Conservation (phyloP, 192 early-diverging fungal genomes). For the Coemansia sp. region DNA sequence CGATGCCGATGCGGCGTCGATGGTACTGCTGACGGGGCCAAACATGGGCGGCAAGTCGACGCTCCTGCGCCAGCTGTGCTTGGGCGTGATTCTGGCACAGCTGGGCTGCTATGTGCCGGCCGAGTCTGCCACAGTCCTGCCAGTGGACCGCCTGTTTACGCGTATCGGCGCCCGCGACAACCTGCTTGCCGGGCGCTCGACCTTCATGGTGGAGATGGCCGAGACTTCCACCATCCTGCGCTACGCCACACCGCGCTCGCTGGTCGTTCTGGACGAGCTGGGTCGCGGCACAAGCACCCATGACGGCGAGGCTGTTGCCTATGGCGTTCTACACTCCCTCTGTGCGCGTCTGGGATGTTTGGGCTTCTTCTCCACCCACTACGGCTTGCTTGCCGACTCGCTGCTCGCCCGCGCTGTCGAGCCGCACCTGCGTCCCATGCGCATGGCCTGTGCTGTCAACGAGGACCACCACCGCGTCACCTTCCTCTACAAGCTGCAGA, state of each 20-base stretch:
- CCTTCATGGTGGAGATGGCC: constrained; percentile 94
- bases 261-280: constrained; percentile 97
- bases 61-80: constrained; percentile 89
- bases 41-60: constrained; percentile 99
- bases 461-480: constrained; percentile 83
- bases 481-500: constrained; percentile 88
- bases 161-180: constrained; percentile 98
- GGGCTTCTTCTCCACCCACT: constrained; percentile 96
- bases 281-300: constrained; percentile 96
- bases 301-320: constrained; percentile 97
- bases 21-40: constrained; percentile 96
- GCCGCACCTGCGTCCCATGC: constrained; percentile 77
- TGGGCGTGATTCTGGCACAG: constrained; percentile 95
- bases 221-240: constrained; percentile 92
- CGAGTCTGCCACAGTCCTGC: constrained; percentile 63
- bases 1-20: constrained; percentile 38
- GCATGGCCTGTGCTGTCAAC: constrained; percentile 84
- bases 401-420: constrained; percentile 59
- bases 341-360: constrained; percentile 80
- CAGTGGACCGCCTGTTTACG: constrained; percentile 95
- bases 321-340: constrained; percentile 83
- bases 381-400: constrained; percentile 86
- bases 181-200: constrained; percentile 90
- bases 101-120: constrained; percentile 96
- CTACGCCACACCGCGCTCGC: constrained; percentile 84